Base-by-base conservation (phyloP, 2,329 filamentous ascomycete genomes). In the Trichoderma asperellum region DNA sequence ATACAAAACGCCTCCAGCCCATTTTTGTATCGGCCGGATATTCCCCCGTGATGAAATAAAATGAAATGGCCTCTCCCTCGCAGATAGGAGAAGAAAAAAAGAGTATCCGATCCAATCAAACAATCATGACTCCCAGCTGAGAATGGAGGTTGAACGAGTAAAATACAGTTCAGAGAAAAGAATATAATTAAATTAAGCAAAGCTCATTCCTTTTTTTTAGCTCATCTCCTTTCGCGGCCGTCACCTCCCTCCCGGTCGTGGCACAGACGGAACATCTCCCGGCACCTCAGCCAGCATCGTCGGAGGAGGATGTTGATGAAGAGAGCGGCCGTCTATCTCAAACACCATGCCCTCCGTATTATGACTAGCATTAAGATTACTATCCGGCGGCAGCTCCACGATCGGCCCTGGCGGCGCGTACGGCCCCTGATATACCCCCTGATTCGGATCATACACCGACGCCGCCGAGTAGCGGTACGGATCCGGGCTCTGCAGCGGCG, bases 341-440 rank as follows among this genome's bases (percentile, higher is more conserved):
- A 61, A 72, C 8, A 65, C 37, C 35, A 62, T 57, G 27, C 55
- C 52, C 24, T 3, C 10, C 11, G 2, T 4, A 5, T 53, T 62
- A 7, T n/a, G 53, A 52, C 37, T 43, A 10, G 16, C 16, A 43
- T 43, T 43, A 32, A 6, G 32, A 32, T 5, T 32, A n/a, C 6
- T 35, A 14, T 57, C 57, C 4, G 65, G 55, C 32, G 70, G 70
- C 55, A 69, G 32, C 40, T 70, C 60, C 64, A 76, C 75, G 3
- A 71, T 21, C 12, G 37, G 14, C 12, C 57, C 61, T n/a, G 68
- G 62, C 32, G 71, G 47, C 34, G 66, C 65, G 68, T 68, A 71
- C 52, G 69, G 67, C 14, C 71, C 66, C 53, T 65, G 40, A 29
- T 72, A 71, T 35, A 29, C n/a, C 4, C 62, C 68, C 43, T 70